Base-by-base conservation (phyloP, 257 asterid species). In the Rubia yunnanensis region DNA sequence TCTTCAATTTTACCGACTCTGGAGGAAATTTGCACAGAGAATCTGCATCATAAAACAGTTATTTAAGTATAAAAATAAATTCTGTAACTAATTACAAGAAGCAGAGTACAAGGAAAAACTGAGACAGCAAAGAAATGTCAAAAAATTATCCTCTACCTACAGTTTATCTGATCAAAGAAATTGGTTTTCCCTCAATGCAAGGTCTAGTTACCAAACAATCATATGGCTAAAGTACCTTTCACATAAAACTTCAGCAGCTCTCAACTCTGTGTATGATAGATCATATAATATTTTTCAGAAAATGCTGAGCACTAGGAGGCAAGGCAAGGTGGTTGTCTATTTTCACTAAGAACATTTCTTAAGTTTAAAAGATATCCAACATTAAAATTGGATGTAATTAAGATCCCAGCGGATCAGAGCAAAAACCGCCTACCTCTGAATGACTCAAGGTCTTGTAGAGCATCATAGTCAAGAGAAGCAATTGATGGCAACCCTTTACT, bases 1-100 rank as follows among this genome's bases (percentile, higher is more conserved):
- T 81, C 81, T 77, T 85, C 85, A 94, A 31, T 78, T 78, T 82
- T 69, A 94, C 89, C 39, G 89, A 81, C 74, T 82, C 83, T 2
- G 98, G 96, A 66, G 99, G 99, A 75, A 94, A 94, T 68, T 91
- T 86, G 70, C 96, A 85, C 76, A 94, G 67, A 66, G 83, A 79
- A 41, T 82, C 99, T 94, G 95, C 58, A 82, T 54, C 67, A 79
- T n/a, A 81, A 53, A 65, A 48, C 44, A 41, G 35, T 65, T 63
- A 58, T n/a, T 32, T 49, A 71, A 62, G 68, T 67, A 23, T 5
- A n/a, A n/a, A 7, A 46, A 49, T 11, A 70, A 73, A 30, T 50
- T 66, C 48, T n/a, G 17, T 35, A n/a, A n/a, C n/a, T n/a, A 56
- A 49, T 24, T 61, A 23, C 46, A 38, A 52, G 28, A 18, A 68